Percentiles rank a stretch among this genome's conserved stretches.
phyloP scores from a whole-genome alignment of 2,329 filamentous ascomycete genomes.

The Arachnomyces sp. region DNA sequence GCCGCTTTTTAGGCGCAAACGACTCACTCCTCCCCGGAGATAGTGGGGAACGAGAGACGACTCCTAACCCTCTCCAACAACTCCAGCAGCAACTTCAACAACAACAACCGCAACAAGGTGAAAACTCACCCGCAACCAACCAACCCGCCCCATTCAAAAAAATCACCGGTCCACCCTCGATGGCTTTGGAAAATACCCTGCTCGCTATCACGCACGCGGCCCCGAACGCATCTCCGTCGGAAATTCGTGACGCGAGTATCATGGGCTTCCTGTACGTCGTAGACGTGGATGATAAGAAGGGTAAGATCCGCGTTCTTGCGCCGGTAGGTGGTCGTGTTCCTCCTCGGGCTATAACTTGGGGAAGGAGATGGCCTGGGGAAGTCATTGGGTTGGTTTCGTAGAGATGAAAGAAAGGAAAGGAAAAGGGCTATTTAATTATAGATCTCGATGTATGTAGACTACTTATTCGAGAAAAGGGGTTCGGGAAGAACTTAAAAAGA shows the following conservation, averaged over 20 bases:
- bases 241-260: slow-evolving; percentile 71
- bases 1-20: slow-evolving; percentile 19
- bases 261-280: slow-evolving; percentile 92
- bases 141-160: slow-evolving; percentile 44
- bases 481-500: too few relatives aligned
- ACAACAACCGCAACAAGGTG: slow-evolving; percentile 4
- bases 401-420: neutral
- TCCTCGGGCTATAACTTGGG: slow-evolving; percentile 72
- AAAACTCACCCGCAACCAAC: slow-evolving; percentile 20
- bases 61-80: slow-evolving; percentile 7
- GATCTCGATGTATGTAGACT: too few relatives aligned
- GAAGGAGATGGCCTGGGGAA: slow-evolving; percentile 72
- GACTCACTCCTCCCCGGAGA: slow-evolving; percentile 31
- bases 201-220: slow-evolving; percentile 77
- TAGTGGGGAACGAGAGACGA: slow-evolving; percentile 17
- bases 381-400: slow-evolving; percentile 66
- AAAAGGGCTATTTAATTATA: too few relatives aligned
- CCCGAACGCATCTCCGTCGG: slow-evolving; percentile 59
- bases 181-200: slow-evolving; percentile 66
- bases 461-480: too few relatives aligned
- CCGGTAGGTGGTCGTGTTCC: slow-evolving; percentile 78
- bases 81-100: slow-evolving; percentile 15
- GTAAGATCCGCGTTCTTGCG: slow-evolving; percentile 70
- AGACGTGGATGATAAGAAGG: slow-evolving; percentile 79
- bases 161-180: slow-evolving; percentile 45